A percentile compares a stretch with the other conserved stretches of the same genome.
These are phyloP conservation scores for Rhizopus delemar DNA, from an alignment of 371 early-diverging fungal genomes.

Conservation along the genomic window DNA sequence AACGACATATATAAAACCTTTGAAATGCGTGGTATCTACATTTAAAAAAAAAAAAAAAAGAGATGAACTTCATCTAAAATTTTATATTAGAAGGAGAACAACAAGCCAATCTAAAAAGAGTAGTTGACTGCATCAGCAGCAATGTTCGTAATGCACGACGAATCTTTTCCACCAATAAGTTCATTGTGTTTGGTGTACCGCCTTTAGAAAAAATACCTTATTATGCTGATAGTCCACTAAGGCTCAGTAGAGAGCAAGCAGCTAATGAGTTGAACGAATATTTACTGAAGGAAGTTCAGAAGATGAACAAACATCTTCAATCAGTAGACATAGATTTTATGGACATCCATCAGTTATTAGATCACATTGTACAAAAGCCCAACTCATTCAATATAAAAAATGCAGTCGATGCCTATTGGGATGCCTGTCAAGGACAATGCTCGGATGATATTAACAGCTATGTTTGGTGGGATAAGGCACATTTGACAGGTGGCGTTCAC, in stretches of 20 bases:
- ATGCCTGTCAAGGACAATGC: conserved; percentile 45
- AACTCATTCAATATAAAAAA: conserved; percentile 37
- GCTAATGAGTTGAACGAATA: conserved; percentile 29
- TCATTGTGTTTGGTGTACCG: conserved; percentile 38
- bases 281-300: conserved; percentile 26
- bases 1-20: conserved; percentile 37
- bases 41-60: not conserved
- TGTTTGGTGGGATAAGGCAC: conserved; percentile 52
- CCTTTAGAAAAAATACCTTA: conserved; percentile 46
- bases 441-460: conserved; percentile 35
- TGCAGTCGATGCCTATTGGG: conserved; percentile 43
- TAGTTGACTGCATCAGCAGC: conserved; percentile 37
- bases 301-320: conserved; percentile 32
- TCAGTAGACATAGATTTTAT: conserved; percentile 37
- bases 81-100: not conserved
- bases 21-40: conserved; percentile 10
- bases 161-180: conserved; percentile 36
- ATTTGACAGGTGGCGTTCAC: conserved; percentile 50
- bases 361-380: conserved; percentile 35
- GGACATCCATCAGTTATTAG: conserved; percentile 30
- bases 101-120: conserved; percentile 11
- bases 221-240: conserved; percentile 20
- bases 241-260: conserved; percentile 22
- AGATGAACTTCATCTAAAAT: too few species aligned
- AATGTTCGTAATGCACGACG: conserved; percentile 43